A percentile compares a stretch with the other conserved stretches of the same genome.
These are phyloP conservation scores for Aspergillus hiratsukae DNA, from an alignment of 2,329 filamentous ascomycete species.

Conservation along the genomic window DNA sequence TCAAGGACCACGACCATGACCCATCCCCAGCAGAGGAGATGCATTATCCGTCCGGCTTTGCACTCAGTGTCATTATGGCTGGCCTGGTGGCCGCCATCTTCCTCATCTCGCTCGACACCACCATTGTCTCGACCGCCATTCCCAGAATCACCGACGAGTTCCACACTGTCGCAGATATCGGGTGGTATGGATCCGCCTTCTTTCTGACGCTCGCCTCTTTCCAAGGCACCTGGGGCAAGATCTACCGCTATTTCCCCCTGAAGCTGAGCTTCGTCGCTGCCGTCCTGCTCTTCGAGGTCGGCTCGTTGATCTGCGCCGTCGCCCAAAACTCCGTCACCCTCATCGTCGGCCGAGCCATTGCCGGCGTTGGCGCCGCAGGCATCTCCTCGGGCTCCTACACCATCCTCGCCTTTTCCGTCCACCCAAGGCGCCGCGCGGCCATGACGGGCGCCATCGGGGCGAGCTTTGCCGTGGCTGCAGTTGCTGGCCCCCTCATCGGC, in stretches of 20 bases:
- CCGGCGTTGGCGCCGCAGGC: slow-evolving; percentile 34
- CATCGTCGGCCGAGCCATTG: slow-evolving; percentile 38
- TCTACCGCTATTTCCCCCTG: slow-evolving; percentile 27
- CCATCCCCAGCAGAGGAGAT: not conserved
- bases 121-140: slow-evolving; percentile 32
- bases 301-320: slow-evolving; percentile 38
- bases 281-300: slow-evolving; percentile 42
- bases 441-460: slow-evolving; percentile 45
- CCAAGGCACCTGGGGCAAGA: slow-evolving; percentile 30
- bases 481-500: slow-evolving; percentile 46
- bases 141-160: slow-evolving; percentile 27
- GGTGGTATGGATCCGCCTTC: slow-evolving; percentile 36
- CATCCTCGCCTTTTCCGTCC: slow-evolving; percentile 20
- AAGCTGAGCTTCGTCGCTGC: slow-evolving; percentile 32
- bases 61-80: slow-evolving; percentile 43
- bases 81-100: slow-evolving; percentile 28
- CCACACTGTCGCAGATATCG: slow-evolving; percentile 24
- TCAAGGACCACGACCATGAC: not conserved
- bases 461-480: slow-evolving; percentile 47
- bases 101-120: slow-evolving; percentile 15
- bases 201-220: slow-evolving; percentile 32
- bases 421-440: not conserved
- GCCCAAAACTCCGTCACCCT: slow-evolving; percentile 30
- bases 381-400: slow-evolving; percentile 25
- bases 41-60: slow-evolving; percentile 15